A percentile compares a stretch with the other conserved stretches of the same genome.
phyloP scores from a whole-genome alignment of 1,284 basidiomycete species.

The Fomitopsis betulina region DNA sequence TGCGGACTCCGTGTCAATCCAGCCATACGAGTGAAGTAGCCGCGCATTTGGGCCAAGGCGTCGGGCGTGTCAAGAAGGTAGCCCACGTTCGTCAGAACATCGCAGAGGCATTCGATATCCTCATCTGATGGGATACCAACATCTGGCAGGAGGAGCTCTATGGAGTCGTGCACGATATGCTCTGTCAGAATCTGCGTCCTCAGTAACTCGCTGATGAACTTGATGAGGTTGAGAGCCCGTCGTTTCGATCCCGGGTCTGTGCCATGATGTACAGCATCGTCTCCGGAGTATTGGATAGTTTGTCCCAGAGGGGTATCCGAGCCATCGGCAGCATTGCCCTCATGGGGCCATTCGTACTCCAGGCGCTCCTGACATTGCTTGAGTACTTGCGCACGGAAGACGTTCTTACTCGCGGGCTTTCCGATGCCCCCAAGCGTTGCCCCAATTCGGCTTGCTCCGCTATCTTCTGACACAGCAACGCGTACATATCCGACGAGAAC shows the following conservation, averaged over 20 bases:
- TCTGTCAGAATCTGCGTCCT: constrained; percentile 69
- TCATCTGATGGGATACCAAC: constrained; percentile 95
- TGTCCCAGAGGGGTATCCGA: constrained; percentile 41
- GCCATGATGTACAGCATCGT: constrained; percentile 76
- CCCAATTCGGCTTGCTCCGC: constrained; percentile 60
- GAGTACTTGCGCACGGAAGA: constrained; percentile 77
- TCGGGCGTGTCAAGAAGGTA: constrained; percentile 74
- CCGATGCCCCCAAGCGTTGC: constrained; percentile 73
- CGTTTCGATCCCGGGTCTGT: constrained; percentile 79
- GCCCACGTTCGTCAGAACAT: constrained; percentile 88
- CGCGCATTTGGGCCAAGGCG: constrained; percentile 81
- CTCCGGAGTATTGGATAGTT: constrained; percentile 81
- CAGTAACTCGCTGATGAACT: constrained; percentile 97
- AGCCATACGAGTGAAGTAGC: constrained; percentile 90
- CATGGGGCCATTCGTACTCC: constrained; percentile 83
- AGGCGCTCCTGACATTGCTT: constrained; percentile 78
- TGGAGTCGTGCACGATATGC: constrained; percentile 83
- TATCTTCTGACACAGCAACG: constrained; percentile 90
- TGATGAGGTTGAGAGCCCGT: constrained; percentile 92
- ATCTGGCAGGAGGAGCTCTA: constrained; percentile 90
- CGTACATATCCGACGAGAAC: constrained; percentile 97
- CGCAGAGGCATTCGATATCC: constrained; percentile 94
- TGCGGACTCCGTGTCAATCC: constrained; percentile 70
- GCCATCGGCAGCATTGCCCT: constrained; percentile 27
- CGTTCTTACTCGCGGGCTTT: constrained; percentile 83